Base-by-base conservation (phyloP, 2,329 filamentous ascomycete genomes). In the Fusarium heterosporum region DNA sequence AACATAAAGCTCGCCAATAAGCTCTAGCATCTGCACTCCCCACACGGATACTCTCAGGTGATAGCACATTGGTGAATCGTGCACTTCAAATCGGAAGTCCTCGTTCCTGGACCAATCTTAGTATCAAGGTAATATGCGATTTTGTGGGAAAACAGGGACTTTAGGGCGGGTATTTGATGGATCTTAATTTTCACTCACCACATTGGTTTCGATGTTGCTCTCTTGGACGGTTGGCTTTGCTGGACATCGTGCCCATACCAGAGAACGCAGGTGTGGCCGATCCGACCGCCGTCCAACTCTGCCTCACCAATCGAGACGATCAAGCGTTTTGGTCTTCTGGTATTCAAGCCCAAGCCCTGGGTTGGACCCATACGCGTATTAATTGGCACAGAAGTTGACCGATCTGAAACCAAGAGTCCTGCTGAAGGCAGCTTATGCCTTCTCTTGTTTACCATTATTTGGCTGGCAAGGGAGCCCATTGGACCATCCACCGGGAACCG, bases 41-140 rank as follows among this genome's bases (percentile, higher is more conserved):
- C 71, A 73, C 28, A 73, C 66, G 6, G 69, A 72, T 36, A 72
- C 47, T 55, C 71, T 66, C 38, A 73, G 55, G 43, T 73, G 68
- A 26, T 71, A 65, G 55, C 55, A 73, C 69, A 73, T 73, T 38
- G 71, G 71, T 42, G 68, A 73, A 55, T 72, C 59, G 38, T 70
- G 63, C 17, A 73, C 63, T 28, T 71, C 51, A 32, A 73, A 72
- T 36, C 66, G 58, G 42, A 73, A 73, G 29, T 72, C 68, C 32
- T 73, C 66, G 36, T 73, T 70, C 71, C 71, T 73, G 43, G 40
- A 55, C 43, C 40, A 60, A 39, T 47, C 41, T 72, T 43, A 73
- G 71, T 30, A 49, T 58, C 34, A 48, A 45, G 43, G 36, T 57
- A 54, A 3, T 36, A 58, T 56, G 61, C 26, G 19, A 14, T 61